These are phyloP conservation scores for Boletus holoroseus DNA, from an alignment of 1,284 basidiomycete species.

Conservation along the genomic window DNA sequence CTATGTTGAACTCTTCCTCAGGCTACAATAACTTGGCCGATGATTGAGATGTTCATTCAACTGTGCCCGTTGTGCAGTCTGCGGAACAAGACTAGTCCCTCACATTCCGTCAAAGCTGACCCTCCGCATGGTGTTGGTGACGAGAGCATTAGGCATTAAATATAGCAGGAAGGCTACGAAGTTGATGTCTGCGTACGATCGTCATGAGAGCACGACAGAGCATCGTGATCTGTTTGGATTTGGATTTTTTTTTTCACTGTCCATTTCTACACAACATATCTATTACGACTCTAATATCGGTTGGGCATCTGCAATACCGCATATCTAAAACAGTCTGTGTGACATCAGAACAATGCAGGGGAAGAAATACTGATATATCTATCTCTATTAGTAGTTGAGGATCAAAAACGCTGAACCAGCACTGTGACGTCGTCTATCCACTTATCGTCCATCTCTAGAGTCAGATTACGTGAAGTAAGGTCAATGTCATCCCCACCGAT, in stretches of 20 bases:
- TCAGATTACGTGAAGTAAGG: slow-evolving; percentile 51
- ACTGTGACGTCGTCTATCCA: slow-evolving; percentile 74
- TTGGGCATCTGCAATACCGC: slow-evolving; percentile 9
- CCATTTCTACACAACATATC: slow-evolving; percentile 16
- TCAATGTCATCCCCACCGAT: slow-evolving; percentile 51
- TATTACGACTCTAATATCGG: slow-evolving; percentile 6
- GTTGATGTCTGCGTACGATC: neutral
- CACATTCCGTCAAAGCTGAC: slow-evolving; percentile 22
- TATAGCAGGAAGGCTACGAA: neutral
- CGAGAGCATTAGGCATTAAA: slow-evolving; percentile 16
- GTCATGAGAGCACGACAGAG: neutral
- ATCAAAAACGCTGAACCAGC: slow-evolving; percentile 41
- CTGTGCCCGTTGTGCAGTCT: slow-evolving; percentile 58
- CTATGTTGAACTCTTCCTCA: slow-evolving; percentile 27
- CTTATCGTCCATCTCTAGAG: slow-evolving; percentile 55
- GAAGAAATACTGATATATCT: neutral
- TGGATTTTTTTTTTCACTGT: slow-evolving; percentile 17
- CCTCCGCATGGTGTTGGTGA: slow-evolving; percentile 12
- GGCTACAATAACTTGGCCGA: slow-evolving; percentile 67
- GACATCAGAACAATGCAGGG: neutral
- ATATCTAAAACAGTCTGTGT: slow-evolving; percentile 4
- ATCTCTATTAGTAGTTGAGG: slow-evolving; percentile 2
- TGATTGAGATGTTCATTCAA: slow-evolving; percentile 61
- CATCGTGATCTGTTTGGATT: neutral
- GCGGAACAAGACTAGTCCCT: slow-evolving; percentile 24